Conservation (phyloP, 1,139 yeast species). For the Lodderomyces jiufengensis region DNA sequence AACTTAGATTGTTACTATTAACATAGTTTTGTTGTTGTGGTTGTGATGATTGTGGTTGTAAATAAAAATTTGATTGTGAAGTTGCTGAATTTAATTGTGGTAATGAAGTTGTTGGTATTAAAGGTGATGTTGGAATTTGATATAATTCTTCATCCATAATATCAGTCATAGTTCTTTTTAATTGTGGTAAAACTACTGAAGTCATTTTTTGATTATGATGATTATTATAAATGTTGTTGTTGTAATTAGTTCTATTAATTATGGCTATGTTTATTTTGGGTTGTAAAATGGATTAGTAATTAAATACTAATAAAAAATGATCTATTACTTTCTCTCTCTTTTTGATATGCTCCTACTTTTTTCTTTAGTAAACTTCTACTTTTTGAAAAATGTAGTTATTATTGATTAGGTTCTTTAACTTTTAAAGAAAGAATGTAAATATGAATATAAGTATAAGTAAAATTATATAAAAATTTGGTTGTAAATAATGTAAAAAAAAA, state of each 20-base stretch:
- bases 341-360: too few species aligned
- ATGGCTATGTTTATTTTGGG: background rate
- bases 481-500: too few species aligned
- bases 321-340: too few species aligned
- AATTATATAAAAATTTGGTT: too few species aligned
- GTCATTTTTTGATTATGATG: constrained; percentile 27
- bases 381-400: too few species aligned
- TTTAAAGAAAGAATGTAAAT: too few species aligned
- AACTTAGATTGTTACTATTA: too few species aligned
- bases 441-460: too few species aligned
- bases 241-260: background rate
- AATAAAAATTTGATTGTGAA: constrained; percentile 1
- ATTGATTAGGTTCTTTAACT: too few species aligned
- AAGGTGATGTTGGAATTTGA: constrained; percentile 37
- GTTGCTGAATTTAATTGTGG: constrained; percentile 3
- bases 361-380: too few species aligned
- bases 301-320: background rate
- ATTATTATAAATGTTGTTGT: background rate
- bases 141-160: constrained; percentile 65
- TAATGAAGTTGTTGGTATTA: constrained; percentile 3
- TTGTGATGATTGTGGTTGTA: constrained; percentile 7
- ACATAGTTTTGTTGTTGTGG: too few species aligned
- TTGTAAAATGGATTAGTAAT: background rate
- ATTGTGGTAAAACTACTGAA: constrained; percentile 45
- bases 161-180: constrained; percentile 55